A percentile compares a stretch with the other conserved stretches of the same genome.
Evolutionary conservation across 352 stramenopile genomes (phyloP).

Genomic region (Phytopythium mirpurense): DNA sequence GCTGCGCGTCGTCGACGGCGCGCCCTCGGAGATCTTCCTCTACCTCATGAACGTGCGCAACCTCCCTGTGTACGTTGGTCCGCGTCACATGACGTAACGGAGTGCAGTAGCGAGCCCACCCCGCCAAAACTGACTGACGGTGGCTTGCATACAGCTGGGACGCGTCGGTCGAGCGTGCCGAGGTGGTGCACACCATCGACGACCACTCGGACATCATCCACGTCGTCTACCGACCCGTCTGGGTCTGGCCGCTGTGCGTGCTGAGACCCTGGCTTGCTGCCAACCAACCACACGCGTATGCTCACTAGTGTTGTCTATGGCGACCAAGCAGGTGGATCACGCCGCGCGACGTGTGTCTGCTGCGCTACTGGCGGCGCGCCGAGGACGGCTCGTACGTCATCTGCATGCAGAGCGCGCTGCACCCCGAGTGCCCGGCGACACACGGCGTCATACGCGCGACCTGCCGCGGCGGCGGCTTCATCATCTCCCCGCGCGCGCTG

Average conservation of each 20-base stretch:
- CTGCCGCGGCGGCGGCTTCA: constrained; percentile 57
- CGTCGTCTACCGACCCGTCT: constrained; percentile 68
- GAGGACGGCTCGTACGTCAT: constrained; percentile 76
- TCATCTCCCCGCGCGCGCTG: constrained; percentile 41
- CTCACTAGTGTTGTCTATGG: not conserved
- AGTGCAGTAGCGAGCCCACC: not conserved
- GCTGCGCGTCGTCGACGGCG: constrained; percentile 53
- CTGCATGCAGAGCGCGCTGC: constrained; percentile 68
- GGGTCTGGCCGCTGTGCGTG: constrained; percentile 71
- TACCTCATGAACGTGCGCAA: constrained; percentile 76
- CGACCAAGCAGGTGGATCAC: constrained; percentile 41
- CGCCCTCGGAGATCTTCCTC: constrained; percentile 64
- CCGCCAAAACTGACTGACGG: not conserved
- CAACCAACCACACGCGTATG: not conserved
- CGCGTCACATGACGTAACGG: not conserved
- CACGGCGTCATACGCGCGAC: constrained; percentile 54
- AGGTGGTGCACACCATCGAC: constrained; percentile 74
- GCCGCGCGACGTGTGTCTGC: constrained; percentile 58
- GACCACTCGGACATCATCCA: constrained; percentile 79
- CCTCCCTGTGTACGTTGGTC: constrained; percentile 29
- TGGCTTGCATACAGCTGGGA: constrained; percentile 41
- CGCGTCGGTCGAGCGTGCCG: constrained; percentile 47
- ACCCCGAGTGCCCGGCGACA: constrained; percentile 64
- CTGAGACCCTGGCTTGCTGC: too few species aligned
- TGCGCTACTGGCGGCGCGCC: constrained; percentile 67